Percentiles rank a stretch among this genome's conserved stretches.
Evolutionary conservation across 1,284 basidiomycete species (phyloP).

Genomic region (Rhodotorula sp.): DNA sequence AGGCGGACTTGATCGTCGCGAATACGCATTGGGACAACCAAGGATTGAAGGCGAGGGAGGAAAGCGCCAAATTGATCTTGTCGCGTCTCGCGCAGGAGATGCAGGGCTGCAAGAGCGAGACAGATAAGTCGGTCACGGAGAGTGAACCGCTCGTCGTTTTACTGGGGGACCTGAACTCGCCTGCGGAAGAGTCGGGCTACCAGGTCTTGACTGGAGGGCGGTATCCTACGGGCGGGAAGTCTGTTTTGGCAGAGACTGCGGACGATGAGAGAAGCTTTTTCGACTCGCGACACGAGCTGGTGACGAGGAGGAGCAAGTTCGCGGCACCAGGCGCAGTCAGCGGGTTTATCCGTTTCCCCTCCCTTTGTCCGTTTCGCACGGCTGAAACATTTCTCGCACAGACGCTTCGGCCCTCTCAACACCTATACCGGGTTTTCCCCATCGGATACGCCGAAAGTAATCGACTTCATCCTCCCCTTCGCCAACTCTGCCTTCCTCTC

Average conservation of each 20-base stretch:
- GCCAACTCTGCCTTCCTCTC: conserved; percentile 24
- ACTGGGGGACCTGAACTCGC: conserved; percentile 43
- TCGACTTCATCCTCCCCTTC: conserved; percentile 40
- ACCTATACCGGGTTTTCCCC: conserved; percentile 43
- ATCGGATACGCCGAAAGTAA: conserved; percentile 28
- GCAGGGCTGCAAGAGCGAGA: neutral
- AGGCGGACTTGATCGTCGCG: conserved; percentile 22
- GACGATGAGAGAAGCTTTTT: neutral
- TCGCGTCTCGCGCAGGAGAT: conserved; percentile 3
- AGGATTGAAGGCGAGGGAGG: conserved; percentile 32
- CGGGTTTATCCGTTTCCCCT: conserved; percentile 11
- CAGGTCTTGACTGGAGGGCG: conserved; percentile 34
- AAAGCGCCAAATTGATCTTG: conserved; percentile 38
- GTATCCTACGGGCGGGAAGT: neutral
- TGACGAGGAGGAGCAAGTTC: neutral
- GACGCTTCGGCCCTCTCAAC: conserved; percentile 32
- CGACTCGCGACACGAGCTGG: conserved; percentile 29
- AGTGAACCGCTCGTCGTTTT: conserved; percentile 29
- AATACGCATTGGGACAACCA: conserved; percentile 44
- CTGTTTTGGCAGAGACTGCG: no score
- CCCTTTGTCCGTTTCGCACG: conserved; percentile 1
- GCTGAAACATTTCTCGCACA: neutral
- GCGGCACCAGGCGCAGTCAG: conserved; percentile 11
- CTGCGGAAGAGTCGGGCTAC: conserved; percentile 38
- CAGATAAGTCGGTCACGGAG: neutral